Base-by-base conservation (phyloP, 257 asterid genomes). In the Phtheirospermum japonicum region DNA sequence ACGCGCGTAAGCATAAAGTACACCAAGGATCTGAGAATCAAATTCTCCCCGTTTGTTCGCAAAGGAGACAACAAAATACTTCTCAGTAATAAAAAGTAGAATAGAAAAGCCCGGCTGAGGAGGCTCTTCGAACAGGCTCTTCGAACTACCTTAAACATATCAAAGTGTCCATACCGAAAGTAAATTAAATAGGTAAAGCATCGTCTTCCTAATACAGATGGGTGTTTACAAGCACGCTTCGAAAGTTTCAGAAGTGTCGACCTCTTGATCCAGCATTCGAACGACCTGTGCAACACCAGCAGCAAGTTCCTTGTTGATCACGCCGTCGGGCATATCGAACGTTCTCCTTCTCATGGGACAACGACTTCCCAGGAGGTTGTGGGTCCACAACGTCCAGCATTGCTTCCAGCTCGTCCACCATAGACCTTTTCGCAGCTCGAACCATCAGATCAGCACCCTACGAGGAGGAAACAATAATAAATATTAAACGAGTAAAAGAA, bases 381-480 rank as follows among this genome's bases (percentile, higher is more conserved):
- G 99, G 99, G 67, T 93, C 99, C 42, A 93, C 88, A 3, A 84
- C 92, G 4, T 87, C 99, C 5, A 93, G 97, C 96, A 87, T 93
- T 59, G 95, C 95, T 70, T 93, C 97, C 69, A 93, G 79, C 73
- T 93, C 99, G 19, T 89, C 87, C 70, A 87, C 89, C 80, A 93
- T 85, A 0, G 92, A 82, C 50, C 72, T 87, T 61, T 87, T 93
- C 0, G 95, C 83, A 70, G 80, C 67, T 73, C 95, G 84, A 53
- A 85, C 96, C 77, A 89, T 83, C 60, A 70, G 33, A 74, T 93
- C 99, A 61, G 82, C 85, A 42, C 97, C 99, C 99, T 93, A 58
- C 17, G 6, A 17, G 6, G 14, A 34, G 9, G 13, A 30, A 51
- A 33, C 5, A 16, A 14, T 2, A 48, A 37, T 10, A 19, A 19